phyloP scores from a whole-genome alignment of 225 moss, liverwort and hornwort genomes.

The Polytrichum commune region DNA sequence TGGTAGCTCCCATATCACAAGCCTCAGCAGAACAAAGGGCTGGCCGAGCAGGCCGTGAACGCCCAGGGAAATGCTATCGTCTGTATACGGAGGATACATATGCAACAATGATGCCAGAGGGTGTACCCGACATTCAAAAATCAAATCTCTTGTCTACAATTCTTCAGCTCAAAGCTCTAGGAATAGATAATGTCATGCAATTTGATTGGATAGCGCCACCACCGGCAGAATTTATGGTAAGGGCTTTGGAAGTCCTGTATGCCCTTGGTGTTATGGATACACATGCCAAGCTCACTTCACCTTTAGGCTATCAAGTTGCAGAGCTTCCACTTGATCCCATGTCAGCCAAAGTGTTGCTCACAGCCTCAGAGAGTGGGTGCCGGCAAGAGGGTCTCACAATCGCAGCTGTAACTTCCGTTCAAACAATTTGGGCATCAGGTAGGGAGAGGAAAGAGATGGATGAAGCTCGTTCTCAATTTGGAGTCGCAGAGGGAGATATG shows the following conservation, averaged over 20 bases:
- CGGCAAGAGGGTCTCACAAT: constrained; percentile 82
- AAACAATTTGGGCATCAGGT: constrained; percentile 95
- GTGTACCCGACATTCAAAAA: constrained; percentile 85
- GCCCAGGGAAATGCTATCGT: constrained; percentile 92
- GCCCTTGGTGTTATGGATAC: constrained; percentile 74
- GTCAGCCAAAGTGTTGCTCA: constrained; percentile 83
- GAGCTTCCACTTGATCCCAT: constrained; percentile 96
- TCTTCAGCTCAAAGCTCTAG: constrained; percentile 93
- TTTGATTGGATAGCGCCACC: constrained; percentile 96
- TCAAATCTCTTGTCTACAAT: constrained; percentile 74
- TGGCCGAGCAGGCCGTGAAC: constrained; percentile 94
- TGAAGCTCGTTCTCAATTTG: constrained; percentile 79
- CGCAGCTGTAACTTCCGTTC: constrained; percentile 76
- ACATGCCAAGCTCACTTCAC: constrained; percentile 82
- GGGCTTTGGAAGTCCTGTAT: constrained; percentile 77
- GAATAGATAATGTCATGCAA: constrained; percentile 97
- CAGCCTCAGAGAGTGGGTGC: constrained; percentile 64
- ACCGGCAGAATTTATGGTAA: constrained; percentile 76
- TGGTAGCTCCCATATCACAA: constrained; percentile 81
- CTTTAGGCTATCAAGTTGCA: constrained; percentile 79
- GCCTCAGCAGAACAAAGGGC: constrained; percentile 93
- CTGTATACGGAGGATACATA: constrained; percentile 76
- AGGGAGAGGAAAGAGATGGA: constrained; percentile 83
- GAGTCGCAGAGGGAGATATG: constrained; percentile 90
- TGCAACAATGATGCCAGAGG: constrained; percentile 66